A percentile compares a stretch with the other conserved stretches of the same genome.
phyloP scores from a whole-genome alignment of 2,329 filamentous ascomycete genomes.

The Penicillium sp. region DNA sequence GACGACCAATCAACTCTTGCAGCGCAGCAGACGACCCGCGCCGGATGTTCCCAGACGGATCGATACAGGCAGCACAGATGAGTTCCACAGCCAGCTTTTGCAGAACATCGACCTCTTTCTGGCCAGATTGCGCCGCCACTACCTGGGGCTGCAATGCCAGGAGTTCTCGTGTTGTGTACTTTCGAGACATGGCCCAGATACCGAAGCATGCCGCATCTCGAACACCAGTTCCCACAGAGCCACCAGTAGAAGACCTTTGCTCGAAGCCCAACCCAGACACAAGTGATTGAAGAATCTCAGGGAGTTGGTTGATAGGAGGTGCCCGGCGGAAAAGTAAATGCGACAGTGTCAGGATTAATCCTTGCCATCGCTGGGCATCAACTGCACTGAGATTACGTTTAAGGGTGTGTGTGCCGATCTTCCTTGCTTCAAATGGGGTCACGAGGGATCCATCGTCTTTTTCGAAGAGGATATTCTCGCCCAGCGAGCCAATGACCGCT shows the following conservation, averaged over 20 bases:
- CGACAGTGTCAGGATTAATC: constrained; percentile 79
- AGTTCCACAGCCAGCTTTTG: constrained; percentile 80
- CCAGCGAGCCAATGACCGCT: constrained; percentile 69
- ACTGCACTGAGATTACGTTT: constrained; percentile 67
- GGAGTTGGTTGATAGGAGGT: constrained; percentile 67
- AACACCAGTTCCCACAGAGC: constrained; percentile 82
- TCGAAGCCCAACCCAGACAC: constrained; percentile 83
- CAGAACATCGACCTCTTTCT: constrained; percentile 51
- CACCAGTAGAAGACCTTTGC: constrained; percentile 80
- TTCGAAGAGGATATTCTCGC: constrained; percentile 61
- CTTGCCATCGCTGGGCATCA: constrained; percentile 85
- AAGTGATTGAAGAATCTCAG: constrained; percentile 72
- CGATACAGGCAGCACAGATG: constrained; percentile 76
- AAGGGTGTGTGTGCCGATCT: constrained; percentile 37
- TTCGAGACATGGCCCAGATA: constrained; percentile 85
- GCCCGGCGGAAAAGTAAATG: constrained; percentile 84
- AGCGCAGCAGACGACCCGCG: constrained; percentile 88
- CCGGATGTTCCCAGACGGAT: constrained; percentile 89
- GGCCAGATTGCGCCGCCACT: constrained; percentile 30
- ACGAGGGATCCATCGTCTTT: constrained; percentile 44
- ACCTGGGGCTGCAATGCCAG: constrained; percentile 53
- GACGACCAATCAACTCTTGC: constrained; percentile 88
- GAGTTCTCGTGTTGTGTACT: constrained; percentile 79
- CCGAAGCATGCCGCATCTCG: constrained; percentile 95
- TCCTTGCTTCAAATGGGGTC: constrained; percentile 34